phyloP scores from a whole-genome alignment of 805 yeast species.

The Scheffersomyces lignosus region DNA sequence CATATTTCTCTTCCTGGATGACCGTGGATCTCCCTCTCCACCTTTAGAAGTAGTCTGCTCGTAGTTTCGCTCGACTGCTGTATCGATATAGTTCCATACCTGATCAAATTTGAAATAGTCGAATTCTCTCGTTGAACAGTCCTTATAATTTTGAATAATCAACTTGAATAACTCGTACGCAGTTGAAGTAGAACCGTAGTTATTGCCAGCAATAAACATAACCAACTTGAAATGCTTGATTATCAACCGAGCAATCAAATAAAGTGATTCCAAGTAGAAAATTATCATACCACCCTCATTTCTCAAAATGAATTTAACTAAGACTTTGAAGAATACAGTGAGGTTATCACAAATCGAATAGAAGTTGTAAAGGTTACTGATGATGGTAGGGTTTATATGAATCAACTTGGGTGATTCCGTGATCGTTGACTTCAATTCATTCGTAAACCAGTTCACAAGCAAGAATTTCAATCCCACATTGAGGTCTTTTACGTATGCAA shows the following conservation, averaged over 20 bases:
- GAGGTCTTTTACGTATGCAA: constrained; percentile 14
- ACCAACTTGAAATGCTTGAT: constrained; percentile 34
- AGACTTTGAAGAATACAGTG: constrained; percentile 39
- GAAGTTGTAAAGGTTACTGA: constrained; percentile 32
- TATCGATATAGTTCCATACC: constrained; percentile 37
- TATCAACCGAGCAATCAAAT: constrained; percentile 31
- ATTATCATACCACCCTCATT: constrained; percentile 43
- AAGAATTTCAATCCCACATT: constrained; percentile 47
- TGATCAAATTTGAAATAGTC: constrained; percentile 31
- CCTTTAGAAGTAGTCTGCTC: constrained; percentile 4
- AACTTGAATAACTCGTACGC: constrained; percentile 38
- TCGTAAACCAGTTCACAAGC: constrained; percentile 49
- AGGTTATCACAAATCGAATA: constrained; percentile 41
- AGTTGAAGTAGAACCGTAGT: constrained; percentile 23
- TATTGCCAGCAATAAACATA: constrained; percentile 31
- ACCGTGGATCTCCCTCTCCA: constrained; percentile 1
- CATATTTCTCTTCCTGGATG: constrained; percentile 3
- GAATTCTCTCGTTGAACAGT: constrained; percentile 31
- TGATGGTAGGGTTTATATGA: constrained; percentile 30
- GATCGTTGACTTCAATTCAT: constrained; percentile 36
- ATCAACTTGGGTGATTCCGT: constrained; percentile 35
- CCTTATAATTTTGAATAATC: constrained; percentile 33
- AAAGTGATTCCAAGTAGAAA: constrained; percentile 42
- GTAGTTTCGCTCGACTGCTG: constrained; percentile 19
- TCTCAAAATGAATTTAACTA: constrained; percentile 31